Evolutionary conservation across 1,284 basidiomycete genomes (phyloP).

Genomic region (Ceratobasidium theobromae): DNA sequence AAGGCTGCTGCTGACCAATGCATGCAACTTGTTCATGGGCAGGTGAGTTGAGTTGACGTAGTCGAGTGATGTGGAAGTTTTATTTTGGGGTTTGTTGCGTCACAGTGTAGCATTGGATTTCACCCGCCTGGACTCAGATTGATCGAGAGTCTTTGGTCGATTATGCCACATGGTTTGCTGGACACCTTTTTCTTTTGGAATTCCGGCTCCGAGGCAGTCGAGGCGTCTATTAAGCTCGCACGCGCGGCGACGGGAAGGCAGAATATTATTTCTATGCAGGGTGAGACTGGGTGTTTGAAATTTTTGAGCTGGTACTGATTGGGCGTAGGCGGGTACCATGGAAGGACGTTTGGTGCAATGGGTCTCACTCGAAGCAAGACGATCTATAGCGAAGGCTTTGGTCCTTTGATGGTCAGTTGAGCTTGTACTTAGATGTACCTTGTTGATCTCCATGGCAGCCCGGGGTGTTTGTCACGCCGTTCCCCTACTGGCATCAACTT

Average conservation of each 20-base stretch:
- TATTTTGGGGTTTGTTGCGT: slow-evolving; percentile 11
- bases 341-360: slow-evolving; percentile 85
- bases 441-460: slow-evolving; percentile 53
- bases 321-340: slow-evolving; percentile 72
- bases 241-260: slow-evolving; percentile 74
- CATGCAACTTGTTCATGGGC: slow-evolving; percentile 76
- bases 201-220: slow-evolving; percentile 89
- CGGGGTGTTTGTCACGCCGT: slow-evolving; percentile 79
- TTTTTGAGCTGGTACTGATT: not conserved
- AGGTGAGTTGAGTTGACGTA: slow-evolving; percentile 47
- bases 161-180: slow-evolving; percentile 84
- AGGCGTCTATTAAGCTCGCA: slow-evolving; percentile 81
- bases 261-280: slow-evolving; percentile 91
- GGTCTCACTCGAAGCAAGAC: slow-evolving; percentile 90
- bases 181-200: slow-evolving; percentile 97
- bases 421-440: not conserved
- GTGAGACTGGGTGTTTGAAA: slow-evolving; percentile 44
- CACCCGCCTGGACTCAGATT: slow-evolving; percentile 75
- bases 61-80: not conserved
- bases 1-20: slow-evolving; percentile 85
- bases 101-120: slow-evolving; percentile 76
- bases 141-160: slow-evolving; percentile 73
- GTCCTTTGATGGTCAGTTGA: slow-evolving; percentile 73
- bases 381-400: slow-evolving; percentile 76
- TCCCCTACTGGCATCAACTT: slow-evolving; percentile 92